A percentile compares a stretch with the other conserved stretches of the same genome.
These are phyloP conservation scores for Bauhinia variegata DNA, from an alignment of 306 rosid genomes.

Conservation along the genomic window DNA sequence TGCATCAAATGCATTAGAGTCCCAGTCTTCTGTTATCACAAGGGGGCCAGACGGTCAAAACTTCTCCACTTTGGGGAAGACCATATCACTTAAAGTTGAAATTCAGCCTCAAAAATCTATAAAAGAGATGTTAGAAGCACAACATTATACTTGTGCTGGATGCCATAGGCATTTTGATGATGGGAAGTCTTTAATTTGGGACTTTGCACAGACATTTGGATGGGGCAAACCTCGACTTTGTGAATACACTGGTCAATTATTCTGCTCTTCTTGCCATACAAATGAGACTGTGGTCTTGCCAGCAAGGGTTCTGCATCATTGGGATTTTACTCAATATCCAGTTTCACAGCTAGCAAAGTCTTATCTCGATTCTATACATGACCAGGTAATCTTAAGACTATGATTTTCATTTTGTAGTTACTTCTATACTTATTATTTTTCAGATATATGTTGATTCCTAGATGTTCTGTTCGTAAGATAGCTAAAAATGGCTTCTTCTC, in stretches of 20 bases:
- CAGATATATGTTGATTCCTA: constrained; percentile 12
- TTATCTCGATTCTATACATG: constrained; percentile 90
- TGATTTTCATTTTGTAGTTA: constrained; percentile 26
- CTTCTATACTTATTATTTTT: constrained; percentile 12
- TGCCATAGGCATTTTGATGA: constrained; percentile 90
- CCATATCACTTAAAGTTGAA: constrained; percentile 90
- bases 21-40: constrained; percentile 44
- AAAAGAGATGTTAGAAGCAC: constrained; percentile 88
- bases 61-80: constrained; percentile 72
- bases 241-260: constrained; percentile 89
- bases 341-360: constrained; percentile 97
- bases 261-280: constrained; percentile 91
- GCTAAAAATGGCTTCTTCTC: constrained; percentile 16
- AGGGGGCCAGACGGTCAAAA: constrained; percentile 42
- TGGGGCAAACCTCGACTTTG: constrained; percentile 97
- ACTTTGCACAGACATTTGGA: constrained; percentile 87
- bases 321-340: constrained; percentile 81
- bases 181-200: constrained; percentile 70
- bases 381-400: constrained; percentile 65
- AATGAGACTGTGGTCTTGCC: constrained; percentile 92
- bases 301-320: constrained; percentile 89
- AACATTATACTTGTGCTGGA: constrained; percentile 88
- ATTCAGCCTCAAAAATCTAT: constrained; percentile 71
- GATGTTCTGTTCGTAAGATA: constrained; percentile 22
- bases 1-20: constrained; percentile 36